Base-by-base conservation (phyloP, 768 basidiomycete genomes). In the Aureoboletus auriporus region DNA sequence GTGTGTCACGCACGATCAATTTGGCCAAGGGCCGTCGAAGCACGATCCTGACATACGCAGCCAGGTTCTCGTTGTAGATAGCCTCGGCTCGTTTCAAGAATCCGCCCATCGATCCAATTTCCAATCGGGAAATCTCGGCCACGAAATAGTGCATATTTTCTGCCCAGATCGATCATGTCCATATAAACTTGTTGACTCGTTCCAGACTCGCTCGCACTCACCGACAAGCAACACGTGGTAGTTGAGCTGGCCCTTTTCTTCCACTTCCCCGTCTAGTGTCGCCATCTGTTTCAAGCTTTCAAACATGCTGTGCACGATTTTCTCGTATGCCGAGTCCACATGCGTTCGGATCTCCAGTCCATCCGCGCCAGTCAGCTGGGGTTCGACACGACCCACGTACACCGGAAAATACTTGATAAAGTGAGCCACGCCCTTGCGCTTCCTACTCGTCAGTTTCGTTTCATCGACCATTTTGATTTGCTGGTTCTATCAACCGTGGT, bases 61-160 rank as follows among this genome's bases (percentile, higher is more conserved):
- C 70, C 53, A 98, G 68, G 64, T 93, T 96, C 63, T 97, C 93
- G 39, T 90, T 88, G 62, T 96, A 97, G 42, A 93, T 84, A 0
- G 69, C 72, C 65, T 92, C 84, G 0, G 94, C 95, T 47, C 78
- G 79, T 54, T 77, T 78, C 42, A 84, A 69, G 61, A 90, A 93
- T 1, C 69, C 60, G 40, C 71, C 70, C 53, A 87, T 72, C 41
- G 89, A 78, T 47, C 77, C 70, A 44, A 84, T 70, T 60, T 88
- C 79, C 58, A 92, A 73, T 55, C 78, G 79, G 0, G 84, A 77
- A 30, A 87, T 83, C 60, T 95, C 93, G 0, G 85, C 80, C 33
- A 93, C 79, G 62, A 96, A 95, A 61, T 88, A 84, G 55, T 94
- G 89, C 93, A 95, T 96, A 63, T 98, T 98, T 69, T 96, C 95